phyloP scores from a whole-genome alignment of 73 alveolate genomes.

The Tetrahymena borealis region DNA sequence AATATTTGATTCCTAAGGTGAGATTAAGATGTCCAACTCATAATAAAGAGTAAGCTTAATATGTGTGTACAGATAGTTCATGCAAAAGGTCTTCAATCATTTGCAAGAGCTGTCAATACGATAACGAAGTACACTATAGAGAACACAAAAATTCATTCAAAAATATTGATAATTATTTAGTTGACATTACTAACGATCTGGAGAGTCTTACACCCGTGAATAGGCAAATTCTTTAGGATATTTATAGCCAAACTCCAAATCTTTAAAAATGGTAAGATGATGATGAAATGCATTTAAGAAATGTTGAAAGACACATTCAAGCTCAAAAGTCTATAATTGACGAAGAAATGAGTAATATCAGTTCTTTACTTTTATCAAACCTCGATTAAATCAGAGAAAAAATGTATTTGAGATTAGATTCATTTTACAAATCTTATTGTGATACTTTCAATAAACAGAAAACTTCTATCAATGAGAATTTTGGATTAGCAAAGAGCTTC shows the following conservation, averaged over 20 bases:
- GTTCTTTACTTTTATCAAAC: not conserved
- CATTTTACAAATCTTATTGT: not conserved
- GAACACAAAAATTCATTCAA: conserved; percentile 2
- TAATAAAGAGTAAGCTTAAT: conserved; percentile 16
- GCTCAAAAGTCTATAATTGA: conserved; percentile 30
- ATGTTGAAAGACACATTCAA: conserved; percentile 32
- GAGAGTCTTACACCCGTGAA: conserved; percentile 9
- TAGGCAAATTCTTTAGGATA: conserved; percentile 8
- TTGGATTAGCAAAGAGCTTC: not conserved
- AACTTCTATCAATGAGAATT: not conserved
- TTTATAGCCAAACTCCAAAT: not conserved
- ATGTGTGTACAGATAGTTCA: conserved; percentile 5
- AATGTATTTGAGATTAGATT: not conserved
- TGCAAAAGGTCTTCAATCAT: conserved; percentile 17
- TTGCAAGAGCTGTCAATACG: conserved; percentile 21
- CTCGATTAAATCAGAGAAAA: not conserved
- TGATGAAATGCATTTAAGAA: conserved; percentile 41
- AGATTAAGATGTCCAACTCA: conserved; percentile 37
- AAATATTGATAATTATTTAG: conserved; percentile 7
- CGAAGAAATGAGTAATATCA: conserved; percentile 7
- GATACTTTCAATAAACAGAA: not conserved
- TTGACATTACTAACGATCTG: not conserved
- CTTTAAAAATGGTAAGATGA: conserved; percentile 43
- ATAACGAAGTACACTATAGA: conserved; percentile 21
- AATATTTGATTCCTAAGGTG: not conserved